A percentile compares a stretch with the other conserved stretches of the same genome.
phyloP scores from a whole-genome alignment of 2,329 filamentous ascomycete genomes.

The Huntiella moniliformis region DNA sequence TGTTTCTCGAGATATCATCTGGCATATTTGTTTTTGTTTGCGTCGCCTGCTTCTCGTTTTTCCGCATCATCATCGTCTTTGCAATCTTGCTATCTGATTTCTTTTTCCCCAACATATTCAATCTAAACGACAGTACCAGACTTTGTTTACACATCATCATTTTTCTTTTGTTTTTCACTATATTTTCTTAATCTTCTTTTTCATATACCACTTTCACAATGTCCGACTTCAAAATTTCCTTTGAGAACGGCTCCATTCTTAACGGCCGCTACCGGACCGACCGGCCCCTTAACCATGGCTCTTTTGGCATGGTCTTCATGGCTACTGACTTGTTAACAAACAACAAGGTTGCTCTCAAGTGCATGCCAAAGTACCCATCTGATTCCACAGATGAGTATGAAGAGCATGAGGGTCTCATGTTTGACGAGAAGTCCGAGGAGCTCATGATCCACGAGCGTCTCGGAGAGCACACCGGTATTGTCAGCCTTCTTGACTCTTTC shows the following conservation, averaged over 20 bases:
- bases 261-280: slow-evolving; percentile 81
- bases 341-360: slow-evolving; percentile 84
- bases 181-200: slow-evolving; percentile 13
- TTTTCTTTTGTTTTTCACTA: slow-evolving; percentile 10
- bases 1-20: slow-evolving; percentile 1
- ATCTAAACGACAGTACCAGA: slow-evolving; percentile 10
- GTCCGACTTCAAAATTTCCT: slow-evolving; percentile 76
- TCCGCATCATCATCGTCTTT: slow-evolving; percentile 1
- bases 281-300: slow-evolving; percentile 92
- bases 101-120: slow-evolving; percentile 6
- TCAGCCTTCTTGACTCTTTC: slow-evolving; percentile 80
- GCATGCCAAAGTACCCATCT: slow-evolving; percentile 65
- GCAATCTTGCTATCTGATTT: slow-evolving; percentile 3
- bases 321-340: slow-evolving; percentile 62
- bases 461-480: slow-evolving; percentile 69
- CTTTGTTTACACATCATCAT: slow-evolving; percentile 9
- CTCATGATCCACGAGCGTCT: slow-evolving; percentile 63
- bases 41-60: background rate
- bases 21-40: slow-evolving; percentile 4
- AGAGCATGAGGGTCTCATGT: slow-evolving; percentile 17
- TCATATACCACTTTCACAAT: slow-evolving; percentile 22
- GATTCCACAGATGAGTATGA: slow-evolving; percentile 31
- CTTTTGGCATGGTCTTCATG: slow-evolving; percentile 96
- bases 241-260: slow-evolving; percentile 61
- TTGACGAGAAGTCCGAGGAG: slow-evolving; percentile 33